These are phyloP conservation scores for Carallia brachiata DNA, from an alignment of 345 rosid genomes.

Conservation along the genomic window DNA sequence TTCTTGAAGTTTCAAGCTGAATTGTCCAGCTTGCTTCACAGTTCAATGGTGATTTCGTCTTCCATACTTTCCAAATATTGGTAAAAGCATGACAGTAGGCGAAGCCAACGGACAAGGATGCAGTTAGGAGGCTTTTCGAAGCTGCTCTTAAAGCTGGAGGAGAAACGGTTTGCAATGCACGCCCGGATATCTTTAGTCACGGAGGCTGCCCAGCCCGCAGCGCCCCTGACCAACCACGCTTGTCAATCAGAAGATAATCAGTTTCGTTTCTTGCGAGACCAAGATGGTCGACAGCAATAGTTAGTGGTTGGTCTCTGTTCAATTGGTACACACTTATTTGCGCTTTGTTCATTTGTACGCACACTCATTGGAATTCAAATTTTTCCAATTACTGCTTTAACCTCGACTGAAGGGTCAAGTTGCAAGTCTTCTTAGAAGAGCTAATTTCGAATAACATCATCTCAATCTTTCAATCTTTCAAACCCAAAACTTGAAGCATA, in stretches of 20 bases:
- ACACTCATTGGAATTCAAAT: too few relatives aligned
- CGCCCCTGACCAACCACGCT: slow-evolving; percentile 18
- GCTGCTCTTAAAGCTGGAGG: slow-evolving; percentile 95
- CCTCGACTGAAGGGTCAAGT: neutral
- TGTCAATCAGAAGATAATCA: slow-evolving; percentile 37
- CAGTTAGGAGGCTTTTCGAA: slow-evolving; percentile 83
- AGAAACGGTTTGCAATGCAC: slow-evolving; percentile 59
- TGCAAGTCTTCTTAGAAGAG: neutral
- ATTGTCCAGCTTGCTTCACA: slow-evolving; percentile 94
- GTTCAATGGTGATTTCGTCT: slow-evolving; percentile 80
- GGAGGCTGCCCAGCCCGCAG: slow-evolving; percentile 36
- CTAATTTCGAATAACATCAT: neutral
- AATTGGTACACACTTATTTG: neutral
- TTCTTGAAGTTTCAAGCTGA: slow-evolving; percentile 91
- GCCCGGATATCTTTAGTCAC: slow-evolving; percentile 56
- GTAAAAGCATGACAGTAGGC: slow-evolving; percentile 75
- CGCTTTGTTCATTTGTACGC: too few relatives aligned
- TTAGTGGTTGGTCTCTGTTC: neutral
- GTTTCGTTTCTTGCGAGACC: slow-evolving; percentile 10
- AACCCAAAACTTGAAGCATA: neutral
- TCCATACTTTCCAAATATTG: slow-evolving; percentile 74
- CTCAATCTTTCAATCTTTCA: neutral
- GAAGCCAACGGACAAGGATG: slow-evolving; percentile 82
- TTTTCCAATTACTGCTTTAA: too few relatives aligned
- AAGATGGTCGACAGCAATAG: too few relatives aligned